Base-by-base conservation (phyloP, 495 filamentous ascomycete species). In the Penicillium lagena region DNA sequence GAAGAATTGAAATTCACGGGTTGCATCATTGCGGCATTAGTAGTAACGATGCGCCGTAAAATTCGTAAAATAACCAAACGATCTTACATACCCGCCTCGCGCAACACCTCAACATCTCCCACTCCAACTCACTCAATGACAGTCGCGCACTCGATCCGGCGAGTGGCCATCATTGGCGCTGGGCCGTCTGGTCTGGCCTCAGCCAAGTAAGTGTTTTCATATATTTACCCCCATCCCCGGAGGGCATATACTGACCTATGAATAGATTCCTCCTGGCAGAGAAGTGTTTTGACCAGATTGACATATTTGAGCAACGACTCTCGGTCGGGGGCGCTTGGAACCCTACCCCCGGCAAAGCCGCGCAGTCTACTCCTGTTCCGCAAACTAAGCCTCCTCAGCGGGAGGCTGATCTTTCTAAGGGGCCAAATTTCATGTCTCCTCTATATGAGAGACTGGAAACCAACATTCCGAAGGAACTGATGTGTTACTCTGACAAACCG, bases 321-420 rank as follows among this genome's bases (percentile, higher is more conserved):
- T 73, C 77, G 10, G 75, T 81, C 6, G 90, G 89, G 40, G 91
- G 91, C 5, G 78, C 87, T 6, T 97, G 91, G 91, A 83, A 93
- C 52, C 86, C 76, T 37, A 60, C 48, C 45, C 62, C 59, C 1
- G 55, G 57, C 9, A 69, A 72, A 42, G 27, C 37, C 12, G 47
- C 47, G 30, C 7, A 53, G 15, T 43, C 58, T 12, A 60, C 60
- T 1, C 42, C 58, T 40, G 58, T 75, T 8, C 71, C 73, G 5
- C 69, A 75, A 44, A 55, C 66, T 7, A 61, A 67, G 46, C 71
- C 75, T 9, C 53, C 70, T 44, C 59, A 61, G 43, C 57, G 63
- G 72, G 45, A 62, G 63, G 40, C 77, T 76, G 37, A 53, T 66
- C 43, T 76, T 70, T 28, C 40, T 13, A 56, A 67, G 27, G 62